Percentiles rank a stretch among this genome's conserved stretches.
phyloP scores from a whole-genome alignment of 805 yeast genomes.

The Candida taoyuanica region DNA sequence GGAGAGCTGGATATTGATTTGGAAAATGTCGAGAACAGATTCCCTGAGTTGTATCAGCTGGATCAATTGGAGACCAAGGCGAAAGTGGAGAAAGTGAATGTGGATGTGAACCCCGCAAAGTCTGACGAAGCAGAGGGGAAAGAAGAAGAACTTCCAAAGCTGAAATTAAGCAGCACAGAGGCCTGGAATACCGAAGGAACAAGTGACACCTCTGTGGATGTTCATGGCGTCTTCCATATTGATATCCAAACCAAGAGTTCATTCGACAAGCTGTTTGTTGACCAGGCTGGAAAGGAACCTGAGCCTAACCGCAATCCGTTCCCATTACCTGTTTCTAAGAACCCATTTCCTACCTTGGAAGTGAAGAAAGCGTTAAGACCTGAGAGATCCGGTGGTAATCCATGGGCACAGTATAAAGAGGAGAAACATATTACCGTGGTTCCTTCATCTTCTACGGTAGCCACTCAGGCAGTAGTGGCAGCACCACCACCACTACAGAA shows the following conservation, averaged over 20 bases:
- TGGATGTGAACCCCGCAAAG: not conserved
- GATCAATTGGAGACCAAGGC: no score
- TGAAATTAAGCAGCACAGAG: conserved; percentile 18
- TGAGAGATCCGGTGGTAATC: conserved; percentile 21
- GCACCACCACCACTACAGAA: conserved; percentile 1
- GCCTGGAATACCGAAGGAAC: conserved; percentile 19
- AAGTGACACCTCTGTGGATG: conserved; percentile 2
- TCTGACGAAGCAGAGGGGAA: not conserved
- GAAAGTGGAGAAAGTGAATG: no score
- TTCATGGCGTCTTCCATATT: conserved; percentile 24
- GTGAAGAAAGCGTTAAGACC: conserved; percentile 9
- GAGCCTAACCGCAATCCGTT: conserved; percentile 20
- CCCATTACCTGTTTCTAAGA: conserved; percentile 14
- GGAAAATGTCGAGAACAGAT: conserved; percentile 46
- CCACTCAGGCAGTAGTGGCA: not conserved
- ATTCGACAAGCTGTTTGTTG: conserved; percentile 20
- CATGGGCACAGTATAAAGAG: conserved; percentile 15
- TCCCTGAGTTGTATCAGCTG: conserved; percentile 42
- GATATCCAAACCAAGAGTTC: conserved; percentile 12
- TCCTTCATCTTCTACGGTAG: not conserved
- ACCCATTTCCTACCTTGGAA: conserved; percentile 19
- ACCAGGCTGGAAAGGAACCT: conserved; percentile 4
- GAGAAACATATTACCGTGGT: no score
- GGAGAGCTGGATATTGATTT: conserved; percentile 19
- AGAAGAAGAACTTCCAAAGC: conserved; percentile 4